Evolutionary conservation across 306 rosid genomes (phyloP), one percentile per base, ranked within the genome.

Genomic region (Vigna trinervia): DNA sequence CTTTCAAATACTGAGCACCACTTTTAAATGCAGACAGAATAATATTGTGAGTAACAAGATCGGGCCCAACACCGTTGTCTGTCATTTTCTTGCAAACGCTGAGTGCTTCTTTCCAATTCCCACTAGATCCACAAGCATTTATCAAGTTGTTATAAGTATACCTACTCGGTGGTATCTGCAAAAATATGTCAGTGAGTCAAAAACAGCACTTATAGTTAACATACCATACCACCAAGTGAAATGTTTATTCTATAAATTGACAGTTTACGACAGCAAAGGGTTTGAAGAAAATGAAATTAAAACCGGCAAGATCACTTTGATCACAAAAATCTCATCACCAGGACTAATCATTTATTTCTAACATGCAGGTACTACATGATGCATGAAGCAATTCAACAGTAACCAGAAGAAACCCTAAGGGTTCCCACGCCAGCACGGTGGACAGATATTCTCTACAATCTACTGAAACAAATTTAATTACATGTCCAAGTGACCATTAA

Each of bases 41-140:
- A 78, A 90, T 94, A 77, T 94, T 92, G 88, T 94, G 98, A 74
- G 98, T 94, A 76, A 94, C 95, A 77, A 94, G 96, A 90, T 94
- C 98, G 64, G 98, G 98, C 51, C 98, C 98, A 78, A 94, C 88
- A 81, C 98, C 98, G 76, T 92, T 92, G 78, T 92, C 97, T 15
- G 97, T 89, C 98, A 94, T 94, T 88, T 85, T 89, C 92, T 90
- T 92, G 96, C 95, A 92, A 81, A 90, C 71, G 36, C 84, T 86
- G 67, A 94, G 89, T 53, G 98, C 98, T 85, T 90, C 98, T 80
- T 88, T 89, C 98, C 98, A 94, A 87, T 94, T 92, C 76, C 97
- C 98, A 87, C 90, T 81, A 73, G 97, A 94, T 53, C 98, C 98
- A 75, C 97, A 94, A 11, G 98, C 97, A 86, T 94, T 94, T 78